Conservation (phyloP, 129 eudicot species). For the Chrysanthemum seticuspe region DNA sequence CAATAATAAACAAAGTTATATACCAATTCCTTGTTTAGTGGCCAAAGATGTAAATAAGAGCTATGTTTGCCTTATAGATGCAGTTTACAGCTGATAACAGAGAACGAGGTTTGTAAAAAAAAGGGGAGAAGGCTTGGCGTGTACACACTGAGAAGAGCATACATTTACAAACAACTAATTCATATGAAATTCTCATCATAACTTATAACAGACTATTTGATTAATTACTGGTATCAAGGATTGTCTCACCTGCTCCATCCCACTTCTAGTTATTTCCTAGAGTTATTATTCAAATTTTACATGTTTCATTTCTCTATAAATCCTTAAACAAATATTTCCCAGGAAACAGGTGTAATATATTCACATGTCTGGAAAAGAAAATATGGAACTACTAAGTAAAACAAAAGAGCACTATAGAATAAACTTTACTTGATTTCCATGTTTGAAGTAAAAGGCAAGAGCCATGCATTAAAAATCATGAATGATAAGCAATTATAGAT, state of each 20-base stretch:
- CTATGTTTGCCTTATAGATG: constrained; percentile 12
- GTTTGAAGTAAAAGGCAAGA: no score
- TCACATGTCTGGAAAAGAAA: neutral
- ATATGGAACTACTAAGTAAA: neutral
- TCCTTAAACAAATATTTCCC: neutral
- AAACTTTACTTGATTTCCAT: no score
- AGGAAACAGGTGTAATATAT: neutral
- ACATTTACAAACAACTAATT: neutral
- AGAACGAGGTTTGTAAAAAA: neutral
- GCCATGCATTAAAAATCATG: neutral
- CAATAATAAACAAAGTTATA: constrained; percentile 4
- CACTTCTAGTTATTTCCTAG: constrained; percentile 9
- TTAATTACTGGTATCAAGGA: constrained; percentile 1
- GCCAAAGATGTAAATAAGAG: constrained; percentile 16
- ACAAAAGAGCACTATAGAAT: neutral
- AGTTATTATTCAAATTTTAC: constrained; percentile 11
- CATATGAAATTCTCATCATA: neutral
- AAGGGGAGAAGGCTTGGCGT: neutral
- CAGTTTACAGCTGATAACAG: constrained; percentile 4
- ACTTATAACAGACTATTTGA: neutral
- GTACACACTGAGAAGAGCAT: neutral
- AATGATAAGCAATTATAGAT: neutral
- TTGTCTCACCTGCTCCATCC: constrained; percentile 8
- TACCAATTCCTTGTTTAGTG: constrained; percentile 14
- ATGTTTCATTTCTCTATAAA: neutral